Evolutionary conservation across 768 basidiomycete genomes (phyloP), one percentile per base, ranked within the genome.

Genomic region (Aureoboletus auriporus): DNA sequence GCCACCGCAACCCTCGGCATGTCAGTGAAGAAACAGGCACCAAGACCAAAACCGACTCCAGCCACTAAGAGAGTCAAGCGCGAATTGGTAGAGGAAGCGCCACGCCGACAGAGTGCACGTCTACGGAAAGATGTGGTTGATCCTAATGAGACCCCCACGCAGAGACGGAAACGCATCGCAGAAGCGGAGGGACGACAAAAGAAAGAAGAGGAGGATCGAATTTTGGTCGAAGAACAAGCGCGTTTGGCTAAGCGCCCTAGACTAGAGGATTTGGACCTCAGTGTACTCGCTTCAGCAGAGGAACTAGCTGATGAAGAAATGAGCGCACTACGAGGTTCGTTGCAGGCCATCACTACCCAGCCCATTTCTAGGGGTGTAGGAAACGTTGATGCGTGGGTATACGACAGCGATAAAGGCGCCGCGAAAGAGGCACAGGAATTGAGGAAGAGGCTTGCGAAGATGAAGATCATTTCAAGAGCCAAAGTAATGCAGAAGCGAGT

Each of bases 401-500:
- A 71, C 50, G 72, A 76, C 5, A 67, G 66, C 33, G 73, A 79
- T 50, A 65, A 71, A 54, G 69, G 68, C 46, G 79, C 82, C 29
- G 63, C 71, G 16, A 66, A 59, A 16, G 79, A 75, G n/a, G 72
- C 82, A 1, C 61, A 70, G 13, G 76, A 77, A 42, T 62, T 93
- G 50, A 75, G 75, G 51, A 66, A 79, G 54, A 77, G 69, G 52
- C 68, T 90, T 9, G 62, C 74, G 48, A 66, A 69, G 29, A 58
- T 92, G 62, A 80, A 77, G 49, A 71, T 91, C n/a, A 74, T 86
- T 2, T 79, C 86, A 29, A 75, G 87, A 47, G 89, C 89, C 12
- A 92, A 91, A 65, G 89, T 92, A 8, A 89, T 85, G 1, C 71
- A 80, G 52, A 76, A 85, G 51, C 71, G 90, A 17, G 61, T 93